Evolutionary conservation across 495 filamentous ascomycete genomes (phyloP).

Genomic region (Penicillium parvum): DNA sequence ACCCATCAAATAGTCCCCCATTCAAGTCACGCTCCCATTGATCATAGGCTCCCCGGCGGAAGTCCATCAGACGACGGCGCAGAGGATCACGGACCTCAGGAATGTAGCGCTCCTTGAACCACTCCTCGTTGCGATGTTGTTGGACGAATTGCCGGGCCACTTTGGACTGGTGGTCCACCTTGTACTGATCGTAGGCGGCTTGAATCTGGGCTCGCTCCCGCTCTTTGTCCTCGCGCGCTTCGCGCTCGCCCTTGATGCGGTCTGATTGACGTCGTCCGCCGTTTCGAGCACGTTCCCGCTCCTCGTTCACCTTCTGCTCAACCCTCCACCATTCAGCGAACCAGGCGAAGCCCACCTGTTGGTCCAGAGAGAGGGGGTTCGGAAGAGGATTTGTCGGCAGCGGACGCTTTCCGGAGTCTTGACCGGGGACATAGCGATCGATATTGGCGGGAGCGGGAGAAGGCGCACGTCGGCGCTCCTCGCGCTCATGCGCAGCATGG

Average conservation of each 20-base stretch:
- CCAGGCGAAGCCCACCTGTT: slow-evolving; percentile 92
- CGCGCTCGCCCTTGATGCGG: slow-evolving; percentile 67
- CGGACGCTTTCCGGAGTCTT: slow-evolving; percentile 55
- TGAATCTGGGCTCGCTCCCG: slow-evolving; percentile 89
- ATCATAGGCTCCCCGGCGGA: slow-evolving; percentile 65
- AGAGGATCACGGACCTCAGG: slow-evolving; percentile 70
- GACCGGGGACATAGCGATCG: slow-evolving; percentile 92
- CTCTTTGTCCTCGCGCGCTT: slow-evolving; percentile 79
- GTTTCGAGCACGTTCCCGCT: slow-evolving; percentile 71
- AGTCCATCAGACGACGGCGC: slow-evolving; percentile 64
- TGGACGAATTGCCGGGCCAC: slow-evolving; percentile 86
- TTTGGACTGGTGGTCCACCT: slow-evolving; percentile 86
- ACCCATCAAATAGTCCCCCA: slow-evolving; percentile 82
- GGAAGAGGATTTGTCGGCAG: slow-evolving; percentile 68
- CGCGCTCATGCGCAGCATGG: slow-evolving; percentile 60
- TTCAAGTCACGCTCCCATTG: slow-evolving; percentile 86
- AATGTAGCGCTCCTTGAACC: slow-evolving; percentile 95
- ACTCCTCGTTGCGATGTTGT: slow-evolving; percentile 88
- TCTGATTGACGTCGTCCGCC: slow-evolving; percentile 69
- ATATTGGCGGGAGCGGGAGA: slow-evolving; percentile 69
- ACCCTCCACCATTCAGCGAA: slow-evolving; percentile 96
- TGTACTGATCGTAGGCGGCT: slow-evolving; percentile 87
- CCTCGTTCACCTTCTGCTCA: slow-evolving; percentile 81
- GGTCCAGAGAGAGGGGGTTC: slow-evolving; percentile 80
- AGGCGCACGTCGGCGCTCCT: slow-evolving; percentile 61